phyloP scores from a whole-genome alignment of 352 stramenopile genomes.

The Blastocystis sp. region DNA sequence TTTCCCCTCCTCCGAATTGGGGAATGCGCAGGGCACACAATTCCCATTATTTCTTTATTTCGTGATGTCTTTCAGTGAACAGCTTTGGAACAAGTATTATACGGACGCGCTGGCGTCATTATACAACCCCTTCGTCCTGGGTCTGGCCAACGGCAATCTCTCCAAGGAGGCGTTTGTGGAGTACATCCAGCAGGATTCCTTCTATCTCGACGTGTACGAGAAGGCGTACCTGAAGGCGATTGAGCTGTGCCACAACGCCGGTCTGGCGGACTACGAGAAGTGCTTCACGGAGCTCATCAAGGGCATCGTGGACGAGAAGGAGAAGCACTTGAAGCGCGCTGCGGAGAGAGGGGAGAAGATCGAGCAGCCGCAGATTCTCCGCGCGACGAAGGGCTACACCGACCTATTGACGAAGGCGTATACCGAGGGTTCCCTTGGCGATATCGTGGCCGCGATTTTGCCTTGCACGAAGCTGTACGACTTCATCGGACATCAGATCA shows the following conservation, averaged over 20 bases:
- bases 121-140: conserved; percentile 65
- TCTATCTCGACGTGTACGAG: conserved; percentile 72
- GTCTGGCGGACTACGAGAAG: conserved; percentile 51
- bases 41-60: conserved; percentile 66
- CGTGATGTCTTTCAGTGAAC: conserved; percentile 46
- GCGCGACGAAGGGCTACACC: conserved; percentile 65
- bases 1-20: too few species aligned
- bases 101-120: conserved; percentile 55
- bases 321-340: conserved; percentile 56
- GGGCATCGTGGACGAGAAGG: conserved; percentile 55
- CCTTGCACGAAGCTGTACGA: conserved; percentile 67
- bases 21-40: not conserved
- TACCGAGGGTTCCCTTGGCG: conserved; percentile 35
- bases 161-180: conserved; percentile 52
- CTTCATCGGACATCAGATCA: conserved; percentile 71
- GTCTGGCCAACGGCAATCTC: conserved; percentile 59
- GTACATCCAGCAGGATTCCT: conserved; percentile 74
- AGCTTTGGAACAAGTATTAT: conserved; percentile 67
- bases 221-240: conserved; percentile 66
- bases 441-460: conserved; percentile 54
- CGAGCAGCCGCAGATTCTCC: conserved; percentile 49
- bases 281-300: conserved; percentile 52
- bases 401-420: conserved; percentile 70
- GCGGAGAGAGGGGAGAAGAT: conserved; percentile 61
- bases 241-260: not conserved